Evolutionary conservation across 164 flowering plant species (phyloP), one percentile per base, ranked within the genome.

Genomic region (Malania oleifera): DNA sequence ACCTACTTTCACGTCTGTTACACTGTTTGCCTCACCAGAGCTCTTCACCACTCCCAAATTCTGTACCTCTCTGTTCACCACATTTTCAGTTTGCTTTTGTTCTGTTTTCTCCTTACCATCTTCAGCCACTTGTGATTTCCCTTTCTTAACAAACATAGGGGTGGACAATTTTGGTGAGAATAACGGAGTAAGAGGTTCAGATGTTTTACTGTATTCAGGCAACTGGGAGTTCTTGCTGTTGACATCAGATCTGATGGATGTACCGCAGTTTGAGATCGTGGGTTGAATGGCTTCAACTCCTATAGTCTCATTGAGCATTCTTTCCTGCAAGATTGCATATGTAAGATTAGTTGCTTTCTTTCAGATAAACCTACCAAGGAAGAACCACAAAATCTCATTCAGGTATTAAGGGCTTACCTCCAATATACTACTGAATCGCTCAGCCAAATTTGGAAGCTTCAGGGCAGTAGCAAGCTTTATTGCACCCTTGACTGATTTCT

Each of bases 361-460:
- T 44, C 46, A 13, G 13, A 14, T 13, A 38, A 34, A 24, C 25
- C 4, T n/a, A n/a, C 46, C 6, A 41, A 27, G 18, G 20, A 25
- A 44, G 34, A 39, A 26, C 38, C 31, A 29, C 28, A 23, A 26
- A 44, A 9, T 11, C 14, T 24, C 17, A 0, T 22, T 9, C 10
- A 18, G n/a, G 7, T 17, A 19, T 13, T 17, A 14, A 52, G 23
- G 25, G 41, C 48, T 41, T 56, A 95, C 99, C 89, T 89, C 98
- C 60, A 91, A 73, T 50, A 91, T 80, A 71, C 47, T 62, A 67
- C 68, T 85, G 76, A 95, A 91, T 14, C 89, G 72, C 59, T 91
- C 98, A 2, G 98, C 98, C 73, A 91, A 72, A 68, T 76, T 79
- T 20, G 99, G 98, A 65, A 84, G 96, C 78, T 91, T 95, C 66